Evolutionary conservation across 148 eudicot genomes (phyloP), one percentile per base, ranked within the genome.

Genomic region (Linanthus parryae): DNA sequence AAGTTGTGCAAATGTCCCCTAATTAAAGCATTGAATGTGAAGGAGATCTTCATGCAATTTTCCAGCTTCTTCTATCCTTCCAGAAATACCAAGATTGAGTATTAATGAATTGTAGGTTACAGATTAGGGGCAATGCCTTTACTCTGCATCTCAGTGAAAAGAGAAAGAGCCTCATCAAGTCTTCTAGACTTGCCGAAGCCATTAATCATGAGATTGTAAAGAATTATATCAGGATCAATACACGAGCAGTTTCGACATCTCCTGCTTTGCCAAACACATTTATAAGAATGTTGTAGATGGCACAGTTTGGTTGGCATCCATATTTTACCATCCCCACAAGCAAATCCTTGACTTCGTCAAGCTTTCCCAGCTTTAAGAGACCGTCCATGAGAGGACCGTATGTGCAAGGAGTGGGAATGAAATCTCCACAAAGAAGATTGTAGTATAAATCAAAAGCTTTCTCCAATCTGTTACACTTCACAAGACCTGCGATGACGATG

Each of bases 231-330:
- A n/a, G n/a, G n/a, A n/a, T n/a, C 72, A 87, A 66, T 55, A 64
- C 71, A 55, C 59, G 48, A 34, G 96, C 87, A 40, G 70, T 72
- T 52, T 92, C 90, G 44, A 79, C 54, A 69, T 92, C 79, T 45
- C 98, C 98, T 1, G 81, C 57, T 82, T 92, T 92, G n/a, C 98
- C 98, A 56, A 74, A 87, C 33, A 96, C 98, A 55, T 92, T 92
- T 26, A 92, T 79, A 18, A 92, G 83, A 56, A 92, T 92, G 47
- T 92, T 92, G 44, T 87, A 92, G 54, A 92, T 75, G 52, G 90
- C 98, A 77, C 78, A 64, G 20, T 92, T 84, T 3, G 85, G 98
- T 69, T 68, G 61, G 72, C 94, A 84, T 48, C 94, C 96, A 74
- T 82, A 81, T 21, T 79, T 76, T 3, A 52, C 48, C 98, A 92